Conservation (phyloP, 2,329 filamentous ascomycete genomes). For the Fusarium humuli region DNA sequence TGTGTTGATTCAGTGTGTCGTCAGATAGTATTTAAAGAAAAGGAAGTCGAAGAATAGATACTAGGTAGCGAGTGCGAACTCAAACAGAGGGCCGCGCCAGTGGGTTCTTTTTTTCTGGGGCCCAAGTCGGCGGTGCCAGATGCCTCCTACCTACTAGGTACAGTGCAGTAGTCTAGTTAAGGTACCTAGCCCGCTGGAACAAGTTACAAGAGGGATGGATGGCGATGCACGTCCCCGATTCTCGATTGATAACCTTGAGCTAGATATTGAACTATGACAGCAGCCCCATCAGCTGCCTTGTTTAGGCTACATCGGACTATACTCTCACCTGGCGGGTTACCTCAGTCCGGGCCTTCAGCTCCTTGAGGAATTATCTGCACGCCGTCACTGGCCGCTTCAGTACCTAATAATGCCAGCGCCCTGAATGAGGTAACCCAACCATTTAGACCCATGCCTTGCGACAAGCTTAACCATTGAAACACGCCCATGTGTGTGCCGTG, state of each 20-base stretch:
- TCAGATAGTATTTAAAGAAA: constrained; percentile 4
- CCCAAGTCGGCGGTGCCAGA: constrained; percentile 29
- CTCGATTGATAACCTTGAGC: constrained; percentile 38
- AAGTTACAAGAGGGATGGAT: constrained; percentile 16
- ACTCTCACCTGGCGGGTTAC: constrained; percentile 8
- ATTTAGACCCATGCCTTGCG: constrained; percentile 4
- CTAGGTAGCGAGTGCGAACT: constrained; percentile 23
- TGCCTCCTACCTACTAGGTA: constrained; percentile 10
- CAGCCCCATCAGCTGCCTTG: constrained; percentile 28
- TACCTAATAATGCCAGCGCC: constrained; percentile 5
- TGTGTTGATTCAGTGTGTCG: constrained; percentile 7
- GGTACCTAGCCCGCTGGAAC: constrained; percentile 2
- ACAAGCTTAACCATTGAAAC: constrained; percentile 31
- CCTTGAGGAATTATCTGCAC: constrained; percentile 21
- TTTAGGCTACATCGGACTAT: constrained; percentile 13
- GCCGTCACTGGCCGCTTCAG: constrained; percentile 18
- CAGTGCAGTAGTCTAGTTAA: neutral
- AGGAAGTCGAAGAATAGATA: constrained; percentile 5
- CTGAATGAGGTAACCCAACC: constrained; percentile 34
- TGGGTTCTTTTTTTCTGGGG: constrained; percentile 38
- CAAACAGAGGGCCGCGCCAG: constrained; percentile 22
- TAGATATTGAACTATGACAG: constrained; percentile 29
- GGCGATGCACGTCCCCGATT: constrained; percentile 34
- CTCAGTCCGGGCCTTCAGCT: constrained; percentile 35
- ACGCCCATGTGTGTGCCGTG: constrained; percentile 27